Conservation (phyloP, 352 stramenopile genomes). For the Phytophthora macrochlamydospora region DNA sequence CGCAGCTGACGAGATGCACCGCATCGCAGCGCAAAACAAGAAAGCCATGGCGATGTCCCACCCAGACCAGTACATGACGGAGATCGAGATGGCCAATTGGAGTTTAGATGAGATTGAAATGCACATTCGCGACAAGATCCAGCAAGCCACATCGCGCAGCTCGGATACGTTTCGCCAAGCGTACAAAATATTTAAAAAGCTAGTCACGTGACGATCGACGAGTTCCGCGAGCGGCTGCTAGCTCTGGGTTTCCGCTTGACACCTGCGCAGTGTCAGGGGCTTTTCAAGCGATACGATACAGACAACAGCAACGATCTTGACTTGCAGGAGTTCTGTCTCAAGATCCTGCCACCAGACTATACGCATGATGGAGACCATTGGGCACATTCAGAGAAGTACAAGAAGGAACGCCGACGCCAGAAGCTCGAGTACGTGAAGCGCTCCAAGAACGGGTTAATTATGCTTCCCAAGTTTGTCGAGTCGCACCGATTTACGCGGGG, state of each 20-base stretch:
- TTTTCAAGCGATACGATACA: slow-evolving; percentile 79
- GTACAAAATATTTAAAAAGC: slow-evolving; percentile 86
- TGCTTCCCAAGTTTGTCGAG: slow-evolving; percentile 68
- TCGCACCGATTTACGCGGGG: slow-evolving; percentile 57
- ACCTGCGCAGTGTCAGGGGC: slow-evolving; percentile 54
- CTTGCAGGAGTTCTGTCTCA: slow-evolving; percentile 82
- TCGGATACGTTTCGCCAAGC: slow-evolving; percentile 84
- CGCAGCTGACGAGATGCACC: slow-evolving; percentile 73
- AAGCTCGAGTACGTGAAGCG: slow-evolving; percentile 70
- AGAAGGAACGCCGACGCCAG: slow-evolving; percentile 47
- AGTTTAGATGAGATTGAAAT: slow-evolving; percentile 79
- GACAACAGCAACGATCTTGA: slow-evolving; percentile 82
- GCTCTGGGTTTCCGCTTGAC: slow-evolving; percentile 77
- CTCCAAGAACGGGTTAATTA: slow-evolving; percentile 65
- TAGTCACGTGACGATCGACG: slow-evolving; percentile 70
- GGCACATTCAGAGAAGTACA: slow-evolving; percentile 68
- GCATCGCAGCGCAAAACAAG: slow-evolving; percentile 58
- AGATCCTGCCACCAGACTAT: slow-evolving; percentile 81
- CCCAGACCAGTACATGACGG: slow-evolving; percentile 74
- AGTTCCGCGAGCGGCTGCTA: slow-evolving; percentile 74
- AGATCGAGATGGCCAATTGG: slow-evolving; percentile 82
- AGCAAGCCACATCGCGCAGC: slow-evolving; percentile 76
- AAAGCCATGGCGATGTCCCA: slow-evolving; percentile 49
- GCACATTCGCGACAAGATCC: slow-evolving; percentile 82
- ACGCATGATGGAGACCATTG: slow-evolving; percentile 80